Percentiles rank a stretch among this genome's conserved stretches.
These are phyloP conservation scores for Colletotrichum destructivum DNA, from an alignment of 2,329 filamentous ascomycete species.

Conservation along the genomic window DNA sequence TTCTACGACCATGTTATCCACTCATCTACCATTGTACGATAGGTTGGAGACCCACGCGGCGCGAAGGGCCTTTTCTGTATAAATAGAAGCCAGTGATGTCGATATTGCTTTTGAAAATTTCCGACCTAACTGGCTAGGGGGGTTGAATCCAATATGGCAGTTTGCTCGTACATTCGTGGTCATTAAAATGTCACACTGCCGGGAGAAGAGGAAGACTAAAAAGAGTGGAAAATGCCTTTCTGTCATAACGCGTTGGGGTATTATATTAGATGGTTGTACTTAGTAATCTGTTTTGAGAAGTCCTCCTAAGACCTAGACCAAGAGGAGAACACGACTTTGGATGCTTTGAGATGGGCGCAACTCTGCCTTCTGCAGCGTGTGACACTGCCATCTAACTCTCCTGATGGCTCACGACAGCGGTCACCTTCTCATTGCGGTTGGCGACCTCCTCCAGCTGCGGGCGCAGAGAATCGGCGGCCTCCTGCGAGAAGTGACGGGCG, in stretches of 20 bases:
- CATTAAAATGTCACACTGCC: background rate
- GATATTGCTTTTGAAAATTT: background rate
- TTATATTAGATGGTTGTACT: background rate
- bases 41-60: background rate
- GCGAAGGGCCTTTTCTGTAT: background rate
- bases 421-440: conserved; percentile 40
- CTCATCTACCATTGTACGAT: background rate
- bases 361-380: background rate
- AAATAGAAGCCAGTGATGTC: background rate
- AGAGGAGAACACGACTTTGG: background rate
- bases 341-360: background rate
- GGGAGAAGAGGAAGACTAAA: too few species aligned
- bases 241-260: background rate
- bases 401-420: conserved; percentile 34
- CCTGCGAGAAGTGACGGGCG: conserved; percentile 42
- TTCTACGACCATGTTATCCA: background rate
- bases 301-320: too few species aligned
- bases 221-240: background rate
- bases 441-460: conserved; percentile 43
- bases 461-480: conserved; percentile 37
- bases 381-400: conserved; percentile 16
- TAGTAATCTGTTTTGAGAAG: background rate
- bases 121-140: too few species aligned
- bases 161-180: background rate
- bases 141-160: background rate